Conservation (phyloP, 1,284 basidiomycete species). For the Stygiomarasmius scandens region DNA sequence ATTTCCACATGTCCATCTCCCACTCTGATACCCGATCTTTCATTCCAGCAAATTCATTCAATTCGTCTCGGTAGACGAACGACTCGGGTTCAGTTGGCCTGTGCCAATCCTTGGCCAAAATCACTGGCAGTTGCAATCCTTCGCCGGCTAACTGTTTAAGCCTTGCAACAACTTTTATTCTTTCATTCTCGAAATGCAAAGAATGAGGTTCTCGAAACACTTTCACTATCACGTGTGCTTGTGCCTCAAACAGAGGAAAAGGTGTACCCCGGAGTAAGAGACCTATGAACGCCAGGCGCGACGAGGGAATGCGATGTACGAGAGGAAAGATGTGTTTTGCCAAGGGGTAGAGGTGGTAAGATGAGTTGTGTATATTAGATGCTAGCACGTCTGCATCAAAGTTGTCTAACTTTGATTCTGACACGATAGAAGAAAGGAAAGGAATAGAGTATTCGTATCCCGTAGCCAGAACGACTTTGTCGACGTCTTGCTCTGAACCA, state of each 20-base stretch:
- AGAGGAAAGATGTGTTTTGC: conserved; percentile 66
- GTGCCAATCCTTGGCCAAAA: conserved; percentile 49
- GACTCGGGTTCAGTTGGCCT: conserved; percentile 53
- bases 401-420: not conserved
- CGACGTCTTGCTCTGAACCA: conserved; percentile 54
- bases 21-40: conserved; percentile 47
- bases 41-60: conserved; percentile 49
- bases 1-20: conserved; percentile 57
- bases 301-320: conserved; percentile 50
- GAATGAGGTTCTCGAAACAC: conserved; percentile 52
- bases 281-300: conserved; percentile 65
- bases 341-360: conserved; percentile 58
- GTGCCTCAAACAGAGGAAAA: conserved; percentile 68
- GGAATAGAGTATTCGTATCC: conserved; percentile 68
- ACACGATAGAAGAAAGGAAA: conserved; percentile 48
- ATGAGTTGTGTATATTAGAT: conserved; percentile 63
- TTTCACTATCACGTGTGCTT: conserved; percentile 59
- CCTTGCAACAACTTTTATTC: conserved; percentile 46
- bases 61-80: conserved; percentile 64
- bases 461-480: conserved; percentile 70
- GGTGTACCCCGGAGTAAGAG: conserved; percentile 59
- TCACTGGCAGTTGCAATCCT: conserved; percentile 41
- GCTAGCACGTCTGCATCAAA: conserved; percentile 34
- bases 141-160: conserved; percentile 41
- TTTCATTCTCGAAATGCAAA: conserved; percentile 52